Evolutionary conservation across 1,284 basidiomycete species (phyloP), one percentile per base, ranked within the genome.

Genomic region (Mycosarcoma maydis): DNA sequence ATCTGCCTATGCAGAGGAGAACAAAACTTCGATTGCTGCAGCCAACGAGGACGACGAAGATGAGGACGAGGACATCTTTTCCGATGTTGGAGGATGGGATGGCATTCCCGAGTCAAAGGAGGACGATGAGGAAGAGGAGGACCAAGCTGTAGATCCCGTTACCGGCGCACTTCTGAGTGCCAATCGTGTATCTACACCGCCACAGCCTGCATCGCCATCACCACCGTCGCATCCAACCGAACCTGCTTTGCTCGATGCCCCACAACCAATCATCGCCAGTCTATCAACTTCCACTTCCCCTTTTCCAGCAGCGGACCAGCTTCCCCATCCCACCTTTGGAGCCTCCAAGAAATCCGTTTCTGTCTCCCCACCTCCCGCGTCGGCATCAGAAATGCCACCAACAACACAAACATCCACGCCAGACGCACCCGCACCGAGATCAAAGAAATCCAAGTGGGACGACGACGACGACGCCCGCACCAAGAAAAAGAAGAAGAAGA

Each of bases 21-120:
- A 11, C 29, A 14, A 14, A 10, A 11, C n/a, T 34, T 16, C 32
- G 32, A n/a, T n/a, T 24, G 19, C 22, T 19, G 6, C 32, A n/a
- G 4, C n/a, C 8, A 48, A 61, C 11, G 51, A 62, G 2, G 72
- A 72, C 10, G 76, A 78, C 38, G 78, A 74, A 11, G 77, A 74
- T 13, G 83, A 84, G 9, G 85, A 85, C 24, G 84, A 84, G n/a
- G 85, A 86, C 58, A 95, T 95, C 52, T 96, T 96, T 80, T 90
- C 88, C 1, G 92, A 85, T 46, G 92, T 87, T 1, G 92, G 90
- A 8, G 90, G 92, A 37, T 96, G 95, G 80, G 85, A 88, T 47
- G 91, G 90, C 42, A 77, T 87, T 7, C 57, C 51, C 3, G 73
- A 68, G 13, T 14, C 19, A 0, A 72, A 69, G n/a, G 78, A 75